Conservation (phyloP, 805 yeast genomes). For the Ogataea philodendri region DNA sequence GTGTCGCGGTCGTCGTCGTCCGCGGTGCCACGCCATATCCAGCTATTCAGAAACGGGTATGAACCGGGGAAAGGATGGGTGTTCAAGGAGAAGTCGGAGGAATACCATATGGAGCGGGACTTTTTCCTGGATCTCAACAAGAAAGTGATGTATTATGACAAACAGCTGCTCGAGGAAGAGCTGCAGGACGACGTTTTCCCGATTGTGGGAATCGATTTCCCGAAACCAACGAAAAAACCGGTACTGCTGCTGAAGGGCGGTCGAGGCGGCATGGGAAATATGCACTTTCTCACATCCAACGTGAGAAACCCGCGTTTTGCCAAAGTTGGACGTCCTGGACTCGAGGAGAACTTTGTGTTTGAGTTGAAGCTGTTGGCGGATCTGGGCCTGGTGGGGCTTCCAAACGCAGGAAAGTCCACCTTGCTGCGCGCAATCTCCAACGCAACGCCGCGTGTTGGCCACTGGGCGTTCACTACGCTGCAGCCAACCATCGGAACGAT, state of each 20-base stretch:
- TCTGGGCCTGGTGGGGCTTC: slow-evolving; percentile 89
- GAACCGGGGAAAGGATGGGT: slow-evolving; percentile 83
- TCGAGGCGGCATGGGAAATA: slow-evolving; percentile 91
- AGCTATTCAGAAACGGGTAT: slow-evolving; percentile 61
- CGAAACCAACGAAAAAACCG: slow-evolving; percentile 61
- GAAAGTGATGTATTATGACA: slow-evolving; percentile 65
- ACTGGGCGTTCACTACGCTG: slow-evolving; percentile 95
- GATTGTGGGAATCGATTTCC: slow-evolving; percentile 72
- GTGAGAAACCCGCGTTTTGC: slow-evolving; percentile 90
- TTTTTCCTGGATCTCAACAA: slow-evolving; percentile 65
- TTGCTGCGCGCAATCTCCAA: slow-evolving; percentile 80
- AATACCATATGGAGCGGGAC: slow-evolving; percentile 60
- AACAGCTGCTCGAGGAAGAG: slow-evolving; percentile 56
- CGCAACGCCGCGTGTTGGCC: slow-evolving; percentile 90
- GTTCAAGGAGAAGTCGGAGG: slow-evolving; percentile 75
- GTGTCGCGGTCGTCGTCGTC: slow-evolving; percentile 23
- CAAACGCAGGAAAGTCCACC: slow-evolving; percentile 96
- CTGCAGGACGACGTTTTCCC: slow-evolving; percentile 69
- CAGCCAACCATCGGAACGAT: slow-evolving; percentile 93
- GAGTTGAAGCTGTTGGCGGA: slow-evolving; percentile 91
- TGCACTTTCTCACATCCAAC: slow-evolving; percentile 83
- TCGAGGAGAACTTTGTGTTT: slow-evolving; percentile 65
- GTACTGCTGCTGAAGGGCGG: slow-evolving; percentile 78
- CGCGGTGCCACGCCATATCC: slow-evolving; percentile 44
- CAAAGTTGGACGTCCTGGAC: slow-evolving; percentile 70